Evolutionary conservation across 2,329 filamentous ascomycete species (phyloP), one percentile per base, ranked within the genome.

Genomic region (Nothomitra cinnamomea): DNA sequence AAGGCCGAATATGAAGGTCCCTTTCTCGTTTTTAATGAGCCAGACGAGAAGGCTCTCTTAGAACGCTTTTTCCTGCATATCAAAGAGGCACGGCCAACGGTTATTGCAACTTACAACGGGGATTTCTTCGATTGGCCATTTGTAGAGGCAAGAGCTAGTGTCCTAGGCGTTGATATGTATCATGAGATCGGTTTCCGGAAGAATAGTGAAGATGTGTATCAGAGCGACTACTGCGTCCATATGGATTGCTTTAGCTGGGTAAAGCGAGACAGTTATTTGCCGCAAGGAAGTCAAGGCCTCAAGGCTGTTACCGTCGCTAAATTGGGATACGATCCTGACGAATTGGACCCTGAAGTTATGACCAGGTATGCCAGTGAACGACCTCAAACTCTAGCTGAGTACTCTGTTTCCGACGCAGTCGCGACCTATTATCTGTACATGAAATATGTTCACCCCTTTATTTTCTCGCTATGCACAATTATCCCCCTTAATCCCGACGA

Each of bases 111-210:
- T n/a, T 98, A 98, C 76, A 98, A 98, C 87, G 92, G 92, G 71
- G 92, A 98, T 72, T 98, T 98, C 67, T 98, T 98, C 81, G 92
- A 98, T 82, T 98, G 92, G 92, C 90, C 92, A 0, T 98, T 94
- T 64, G 88, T 98, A 22, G 92, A 98, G 71, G 81, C 92, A 45
- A 77, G 92, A 70, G 87, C 94, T 25, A 94, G 88, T 64, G 78
- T 95, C 59, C 83, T 94, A 60, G 92, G 94, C 28, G 95, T 98
- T 65, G 92, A 98, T 68, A 96, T 98, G 92, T 98, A 98, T 69
- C 85, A 84, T 58, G 94, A 98, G 66, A 98, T 95, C 62, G 92
- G 92, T 3, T 98, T 95, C 77, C 83, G 83, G 62, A 96, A 92
- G 67, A 92, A 95, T 68, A 85, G 72, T 61, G 92, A 98, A 64